Conservation (phyloP, 768 basidiomycete species). For the Sporobolomyces pararoseus region DNA sequence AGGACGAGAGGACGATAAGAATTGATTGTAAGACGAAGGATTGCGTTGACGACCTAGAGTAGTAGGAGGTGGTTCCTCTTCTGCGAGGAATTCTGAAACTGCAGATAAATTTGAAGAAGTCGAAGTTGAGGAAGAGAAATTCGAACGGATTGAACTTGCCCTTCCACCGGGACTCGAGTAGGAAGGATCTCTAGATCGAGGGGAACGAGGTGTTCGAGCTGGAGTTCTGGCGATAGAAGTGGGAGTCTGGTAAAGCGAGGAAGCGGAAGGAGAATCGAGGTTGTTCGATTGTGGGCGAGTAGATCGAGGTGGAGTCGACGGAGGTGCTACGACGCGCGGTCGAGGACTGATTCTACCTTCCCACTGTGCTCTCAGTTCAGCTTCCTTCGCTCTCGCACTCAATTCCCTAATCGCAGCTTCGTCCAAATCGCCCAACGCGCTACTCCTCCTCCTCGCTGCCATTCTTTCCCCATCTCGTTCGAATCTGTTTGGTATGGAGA, state of each 20-base stretch:
- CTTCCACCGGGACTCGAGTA: background rate
- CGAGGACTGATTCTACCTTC: slow-evolving; percentile 9
- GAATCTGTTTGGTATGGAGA: too few relatives aligned
- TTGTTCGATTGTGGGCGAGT: background rate
- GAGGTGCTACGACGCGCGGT: slow-evolving; percentile 1
- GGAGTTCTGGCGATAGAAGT: background rate
- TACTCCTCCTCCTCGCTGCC: background rate
- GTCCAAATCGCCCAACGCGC: background rate
- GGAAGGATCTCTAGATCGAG: slow-evolving; percentile 5
- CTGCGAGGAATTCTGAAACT: slow-evolving; percentile 13
- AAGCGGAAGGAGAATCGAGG: background rate
- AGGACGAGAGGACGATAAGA: background rate
- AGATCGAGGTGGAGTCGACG: background rate
- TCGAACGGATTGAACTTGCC: background rate
- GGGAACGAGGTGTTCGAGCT: background rate
- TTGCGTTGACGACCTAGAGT: background rate
- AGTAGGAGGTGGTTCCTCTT: slow-evolving; percentile 6
- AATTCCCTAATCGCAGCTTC: background rate
- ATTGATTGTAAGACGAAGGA: background rate
- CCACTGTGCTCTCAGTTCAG: slow-evolving; percentile 6
- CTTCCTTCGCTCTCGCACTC: background rate
- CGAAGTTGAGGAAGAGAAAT: background rate
- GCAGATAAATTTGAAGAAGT: background rate
- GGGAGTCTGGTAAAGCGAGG: background rate
- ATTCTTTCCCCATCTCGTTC: too few relatives aligned